These are phyloP conservation scores for Albizia julibrissin DNA, from an alignment of 306 rosid genomes.

Conservation along the genomic window DNA sequence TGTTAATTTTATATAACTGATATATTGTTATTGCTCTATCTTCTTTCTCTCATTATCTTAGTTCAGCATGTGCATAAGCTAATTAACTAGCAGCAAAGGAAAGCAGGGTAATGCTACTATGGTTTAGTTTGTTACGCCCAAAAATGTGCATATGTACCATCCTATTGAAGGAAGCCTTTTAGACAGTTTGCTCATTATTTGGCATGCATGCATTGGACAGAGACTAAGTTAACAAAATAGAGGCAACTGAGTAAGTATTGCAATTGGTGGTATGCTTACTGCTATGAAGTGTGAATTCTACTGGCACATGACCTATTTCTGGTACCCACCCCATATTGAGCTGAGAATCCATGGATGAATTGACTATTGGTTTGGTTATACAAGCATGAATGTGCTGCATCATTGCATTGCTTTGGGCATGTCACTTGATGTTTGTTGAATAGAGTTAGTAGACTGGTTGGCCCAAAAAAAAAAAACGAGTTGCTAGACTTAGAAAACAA, in stretches of 20 bases:
- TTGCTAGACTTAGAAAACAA: constrained; percentile 11
- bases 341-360: neutral
- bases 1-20: constrained; percentile 15
- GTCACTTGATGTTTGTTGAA: neutral
- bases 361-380: neutral
- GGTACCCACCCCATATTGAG: neutral
- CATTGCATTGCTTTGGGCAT: neutral
- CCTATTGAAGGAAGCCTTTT: neutral
- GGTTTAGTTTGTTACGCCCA: neutral
- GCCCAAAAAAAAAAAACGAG: neutral
- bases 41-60: constrained; percentile 3
- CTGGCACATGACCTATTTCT: constrained; percentile 1
- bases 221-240: neutral
- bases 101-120: neutral
- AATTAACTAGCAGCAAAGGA: neutral
- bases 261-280: constrained; percentile 13
- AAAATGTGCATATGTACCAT: neutral
- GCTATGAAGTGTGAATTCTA: constrained; percentile 8
- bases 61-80: neutral
- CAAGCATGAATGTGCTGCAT: neutral
- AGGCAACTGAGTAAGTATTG: neutral
- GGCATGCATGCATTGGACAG: neutral
- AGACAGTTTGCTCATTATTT: neutral
- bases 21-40: constrained; percentile 19
- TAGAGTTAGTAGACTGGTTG: neutral